phyloP scores from a whole-genome alignment of 495 filamentous ascomycete species.

The Barbatosphaeria neglecta region DNA sequence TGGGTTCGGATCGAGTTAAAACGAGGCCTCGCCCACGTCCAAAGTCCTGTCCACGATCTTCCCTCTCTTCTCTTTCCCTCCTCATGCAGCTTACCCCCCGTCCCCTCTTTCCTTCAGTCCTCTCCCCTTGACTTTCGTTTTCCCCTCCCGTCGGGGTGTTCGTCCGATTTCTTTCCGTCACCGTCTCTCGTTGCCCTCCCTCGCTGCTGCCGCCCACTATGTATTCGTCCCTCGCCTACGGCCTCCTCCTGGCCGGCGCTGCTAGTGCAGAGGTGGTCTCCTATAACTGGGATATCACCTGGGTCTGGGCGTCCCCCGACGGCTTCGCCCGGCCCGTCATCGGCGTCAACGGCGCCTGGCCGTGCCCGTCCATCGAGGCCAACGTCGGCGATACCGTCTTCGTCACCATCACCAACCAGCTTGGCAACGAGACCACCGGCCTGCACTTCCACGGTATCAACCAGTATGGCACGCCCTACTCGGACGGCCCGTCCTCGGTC shows the following conservation, averaged over 20 bases:
- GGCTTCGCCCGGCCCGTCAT: slow-evolving; percentile 56
- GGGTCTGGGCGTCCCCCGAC: slow-evolving; percentile 62
- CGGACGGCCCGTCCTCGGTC: slow-evolving; percentile 63
- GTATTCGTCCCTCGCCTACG: slow-evolving; percentile 1
- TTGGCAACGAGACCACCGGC: slow-evolving; percentile 60
- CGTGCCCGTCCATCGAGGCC: slow-evolving; percentile 56
- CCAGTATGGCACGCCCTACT: slow-evolving; percentile 54
- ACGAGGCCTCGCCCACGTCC: neutral
- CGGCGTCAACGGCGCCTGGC: slow-evolving; percentile 69
- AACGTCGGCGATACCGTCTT: slow-evolving; percentile 59
- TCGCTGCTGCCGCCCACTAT: neutral
- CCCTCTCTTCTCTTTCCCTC: too few relatives aligned
- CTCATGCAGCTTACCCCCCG: neutral
- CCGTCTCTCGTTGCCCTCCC: neutral
- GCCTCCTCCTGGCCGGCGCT: slow-evolving; percentile 10
- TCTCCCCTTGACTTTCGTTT: neutral
- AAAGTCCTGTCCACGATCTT: neutral
- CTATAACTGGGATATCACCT: slow-evolving; percentile 53
- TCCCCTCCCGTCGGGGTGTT: neutral
- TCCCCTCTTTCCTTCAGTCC: neutral
- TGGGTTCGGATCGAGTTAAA: neutral
- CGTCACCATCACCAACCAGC: slow-evolving; percentile 58
- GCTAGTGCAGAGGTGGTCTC: slow-evolving; percentile 20
- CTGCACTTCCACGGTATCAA: slow-evolving; percentile 77
- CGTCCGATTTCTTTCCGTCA: neutral